These are phyloP conservation scores for Murraya paniculata DNA, from an alignment of 345 rosid genomes.

Conservation along the genomic window DNA sequence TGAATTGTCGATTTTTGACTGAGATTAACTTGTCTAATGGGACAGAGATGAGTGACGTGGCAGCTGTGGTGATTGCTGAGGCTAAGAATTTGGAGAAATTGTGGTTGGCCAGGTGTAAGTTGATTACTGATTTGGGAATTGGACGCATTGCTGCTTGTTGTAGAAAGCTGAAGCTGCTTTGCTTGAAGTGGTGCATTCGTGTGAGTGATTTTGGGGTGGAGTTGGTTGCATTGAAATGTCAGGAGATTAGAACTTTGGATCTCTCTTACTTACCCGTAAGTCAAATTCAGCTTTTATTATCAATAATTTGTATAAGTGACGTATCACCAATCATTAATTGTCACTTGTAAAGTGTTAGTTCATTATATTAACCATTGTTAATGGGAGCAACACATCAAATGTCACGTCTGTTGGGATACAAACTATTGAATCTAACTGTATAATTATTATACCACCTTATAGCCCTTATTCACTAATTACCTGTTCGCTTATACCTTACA, in stretches of 20 bases:
- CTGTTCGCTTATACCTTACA: background rate
- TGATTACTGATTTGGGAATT: constrained; percentile 49
- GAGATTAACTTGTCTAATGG: constrained; percentile 42
- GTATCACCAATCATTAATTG: background rate
- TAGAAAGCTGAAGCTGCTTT: constrained; percentile 33
- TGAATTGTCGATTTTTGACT: constrained; percentile 27
- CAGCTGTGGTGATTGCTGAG: constrained; percentile 39
- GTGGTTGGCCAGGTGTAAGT: constrained; percentile 43
- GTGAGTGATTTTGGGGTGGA: constrained; percentile 48
- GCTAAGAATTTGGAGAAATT: constrained; percentile 39
- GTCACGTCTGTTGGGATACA: too few relatives aligned
- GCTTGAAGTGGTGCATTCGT: constrained; percentile 52
- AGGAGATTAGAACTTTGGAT: constrained; percentile 36
- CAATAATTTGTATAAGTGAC: too few relatives aligned
- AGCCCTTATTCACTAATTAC: too few relatives aligned
- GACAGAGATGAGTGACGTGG: constrained; percentile 39
- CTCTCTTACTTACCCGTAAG: constrained; percentile 48
- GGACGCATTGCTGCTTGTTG: constrained; percentile 52
- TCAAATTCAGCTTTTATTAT: background rate
- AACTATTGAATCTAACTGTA: too few relatives aligned
- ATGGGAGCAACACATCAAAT: too few relatives aligned
- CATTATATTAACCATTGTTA: background rate
- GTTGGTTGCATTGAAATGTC: constrained; percentile 47
- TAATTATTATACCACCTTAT: too few relatives aligned
- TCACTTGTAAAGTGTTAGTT: background rate